phyloP scores from a whole-genome alignment of 495 filamentous ascomycete species.

The Podospora tetraspora region DNA sequence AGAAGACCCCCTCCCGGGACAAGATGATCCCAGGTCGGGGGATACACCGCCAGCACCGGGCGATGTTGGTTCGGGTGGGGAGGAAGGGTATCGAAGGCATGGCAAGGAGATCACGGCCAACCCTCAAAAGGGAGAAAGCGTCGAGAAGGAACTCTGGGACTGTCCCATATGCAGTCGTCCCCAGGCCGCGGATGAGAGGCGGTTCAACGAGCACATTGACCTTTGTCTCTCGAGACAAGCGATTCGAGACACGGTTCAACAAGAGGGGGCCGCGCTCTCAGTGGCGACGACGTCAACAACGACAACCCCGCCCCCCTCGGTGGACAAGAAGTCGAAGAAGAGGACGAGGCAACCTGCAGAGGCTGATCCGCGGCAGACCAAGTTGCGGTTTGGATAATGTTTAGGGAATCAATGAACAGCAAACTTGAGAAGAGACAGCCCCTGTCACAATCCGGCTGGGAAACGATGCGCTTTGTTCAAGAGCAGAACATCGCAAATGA shows the following conservation, averaged over 20 bases:
- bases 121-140: conserved; percentile 31
- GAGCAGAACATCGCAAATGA: neutral
- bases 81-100: conserved; percentile 31
- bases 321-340: conserved; percentile 29
- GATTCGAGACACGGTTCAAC: conserved; percentile 74
- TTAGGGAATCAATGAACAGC: neutral
- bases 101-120: conserved; percentile 50
- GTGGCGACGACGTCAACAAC: conserved; percentile 11
- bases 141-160: conserved; percentile 58
- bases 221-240: conserved; percentile 81
- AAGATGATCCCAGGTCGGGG: conserved; percentile 36
- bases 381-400: conserved; percentile 37
- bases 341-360: conserved; percentile 21
- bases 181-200: conserved; percentile 66
- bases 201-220: conserved; percentile 93
- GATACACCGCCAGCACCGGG: neutral
- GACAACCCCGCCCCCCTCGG: conserved; percentile 21
- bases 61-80: neutral
- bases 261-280: conserved; percentile 26
- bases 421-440: no score
- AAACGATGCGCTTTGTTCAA: neutral
- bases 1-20: conserved; percentile 56
- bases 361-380: conserved; percentile 43
- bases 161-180: conserved; percentile 81
- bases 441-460: neutral